Conservation (phyloP, 306 rosid species). For the Glycine soja region DNA sequence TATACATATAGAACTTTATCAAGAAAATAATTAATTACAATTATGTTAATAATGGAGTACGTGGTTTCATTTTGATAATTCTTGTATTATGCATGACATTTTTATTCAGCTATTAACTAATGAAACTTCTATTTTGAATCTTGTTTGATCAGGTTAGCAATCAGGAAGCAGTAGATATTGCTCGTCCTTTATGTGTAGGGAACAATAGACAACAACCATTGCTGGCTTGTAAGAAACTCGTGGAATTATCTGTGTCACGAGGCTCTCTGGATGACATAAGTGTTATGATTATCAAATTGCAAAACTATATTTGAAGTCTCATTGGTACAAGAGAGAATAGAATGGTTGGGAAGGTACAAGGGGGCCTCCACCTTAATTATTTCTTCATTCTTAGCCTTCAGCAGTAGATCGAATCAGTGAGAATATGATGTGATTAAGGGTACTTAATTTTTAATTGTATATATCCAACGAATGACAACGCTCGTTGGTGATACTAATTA, state of each 20-base stretch:
- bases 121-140: background rate
- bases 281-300: constrained; percentile 72
- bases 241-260: constrained; percentile 67
- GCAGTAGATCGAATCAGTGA: background rate
- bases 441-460: constrained; percentile 40
- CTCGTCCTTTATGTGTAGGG: constrained; percentile 59
- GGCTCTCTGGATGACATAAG: constrained; percentile 81
- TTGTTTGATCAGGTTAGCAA: constrained; percentile 64
- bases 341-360: no score
- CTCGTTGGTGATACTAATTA: constrained; percentile 25
- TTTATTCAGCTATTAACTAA: no score
- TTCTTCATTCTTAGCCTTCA: constrained; percentile 28
- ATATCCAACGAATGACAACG: background rate
- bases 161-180: constrained; percentile 87
- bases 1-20: background rate
- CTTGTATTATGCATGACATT: background rate
- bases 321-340: no score
- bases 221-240: constrained; percentile 79
- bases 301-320: constrained; percentile 52
- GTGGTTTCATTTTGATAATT: background rate
- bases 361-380: background rate
- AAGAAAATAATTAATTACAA: background rate
- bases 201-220: constrained; percentile 55
- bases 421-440: constrained; percentile 20
- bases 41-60: background rate